phyloP scores from a whole-genome alignment of 2,329 filamentous ascomycete species.

The Zasmidium citrigriseum region DNA sequence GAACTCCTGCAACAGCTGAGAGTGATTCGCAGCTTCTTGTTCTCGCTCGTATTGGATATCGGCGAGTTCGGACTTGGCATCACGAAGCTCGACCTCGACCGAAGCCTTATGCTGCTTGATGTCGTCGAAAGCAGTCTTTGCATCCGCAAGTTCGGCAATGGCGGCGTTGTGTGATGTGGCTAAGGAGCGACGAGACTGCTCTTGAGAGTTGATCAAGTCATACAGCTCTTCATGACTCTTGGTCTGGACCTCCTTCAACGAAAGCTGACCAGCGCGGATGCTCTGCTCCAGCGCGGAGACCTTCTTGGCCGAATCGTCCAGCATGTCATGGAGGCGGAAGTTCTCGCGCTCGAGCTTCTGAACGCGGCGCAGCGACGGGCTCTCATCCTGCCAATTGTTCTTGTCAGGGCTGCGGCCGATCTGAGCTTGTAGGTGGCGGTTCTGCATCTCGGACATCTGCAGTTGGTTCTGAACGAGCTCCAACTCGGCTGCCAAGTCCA shows the following conservation, averaged over 20 bases:
- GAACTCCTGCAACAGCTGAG: slow-evolving; percentile 87
- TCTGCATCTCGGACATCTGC: slow-evolving; percentile 92
- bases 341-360: slow-evolving; percentile 93
- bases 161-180: slow-evolving; percentile 84
- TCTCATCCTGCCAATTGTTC: slow-evolving; percentile 67
- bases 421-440: slow-evolving; percentile 86
- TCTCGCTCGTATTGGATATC: slow-evolving; percentile 78
- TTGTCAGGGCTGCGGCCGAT: slow-evolving; percentile 68
- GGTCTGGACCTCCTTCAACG: slow-evolving; percentile 85
- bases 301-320: slow-evolving; percentile 92
- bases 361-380: slow-evolving; percentile 75
- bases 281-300: slow-evolving; percentile 85
- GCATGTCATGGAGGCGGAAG: slow-evolving; percentile 85
- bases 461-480: slow-evolving; percentile 93
- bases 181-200: slow-evolving; percentile 79
- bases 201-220: slow-evolving; percentile 88
- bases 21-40: slow-evolving; percentile 83
- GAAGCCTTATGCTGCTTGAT: slow-evolving; percentile 78
- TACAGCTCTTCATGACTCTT: slow-evolving; percentile 93
- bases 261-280: slow-evolving; percentile 82
- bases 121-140: slow-evolving; percentile 84
- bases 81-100: slow-evolving; percentile 83
- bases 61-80: slow-evolving; percentile 78
- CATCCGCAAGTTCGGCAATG: slow-evolving; percentile 79
- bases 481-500: slow-evolving; percentile 87